Evolutionary conservation across 202 grass and related monocot genomes (phyloP), one percentile per base, ranked within the genome.

Genomic region (Schoenoplectus tabernaemontani): DNA sequence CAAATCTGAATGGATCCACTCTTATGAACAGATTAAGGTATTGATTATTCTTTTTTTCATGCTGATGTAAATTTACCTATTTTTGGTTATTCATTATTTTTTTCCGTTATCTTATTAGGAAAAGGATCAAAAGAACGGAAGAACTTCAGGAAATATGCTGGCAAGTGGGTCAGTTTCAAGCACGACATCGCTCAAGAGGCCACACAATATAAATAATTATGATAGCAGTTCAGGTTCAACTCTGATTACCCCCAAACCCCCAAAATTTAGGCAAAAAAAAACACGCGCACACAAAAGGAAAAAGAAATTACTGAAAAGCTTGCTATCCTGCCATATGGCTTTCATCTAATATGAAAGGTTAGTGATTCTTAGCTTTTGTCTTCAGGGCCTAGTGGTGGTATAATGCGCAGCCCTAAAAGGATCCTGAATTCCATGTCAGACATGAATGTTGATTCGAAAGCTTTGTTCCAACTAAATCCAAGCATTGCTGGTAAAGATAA

Each of bases 341-440:
- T 70, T 23, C 20, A 4, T 41, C 6, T 82, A 19, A 58, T 82
- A 42, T n/a, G 3, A 22, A 53, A 75, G 33, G 5, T 41, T 67
- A 83, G 62, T 39, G 36, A 37, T 69, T 13, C 37, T 43, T 43
- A 44, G 23, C 19, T 69, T 11, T 9, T 69, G 19, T 69, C 64
- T 43, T 69, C 65, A 69, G 65, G 82, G 60, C n/a, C 80, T 38
- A 83, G 78, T 63, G 83, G 82, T 68, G 83, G 50, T 62, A 70
- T 61, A 46, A 88, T 89, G 91, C 82, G 59, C 73, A 88, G 81
- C 82, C 86, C 89, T 68, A 90, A 90, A 78, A 82, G 86, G 88
- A 78, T 82, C 53, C 54, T 32, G 56, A 88, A 69, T 81, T 73
- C 32, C 69, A 69, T 58, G 73, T 32, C 53, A 56, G 51, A 37